Evolutionary conservation across 257 asterid genomes (phyloP).

Genomic region (Buddleja alternifolia): DNA sequence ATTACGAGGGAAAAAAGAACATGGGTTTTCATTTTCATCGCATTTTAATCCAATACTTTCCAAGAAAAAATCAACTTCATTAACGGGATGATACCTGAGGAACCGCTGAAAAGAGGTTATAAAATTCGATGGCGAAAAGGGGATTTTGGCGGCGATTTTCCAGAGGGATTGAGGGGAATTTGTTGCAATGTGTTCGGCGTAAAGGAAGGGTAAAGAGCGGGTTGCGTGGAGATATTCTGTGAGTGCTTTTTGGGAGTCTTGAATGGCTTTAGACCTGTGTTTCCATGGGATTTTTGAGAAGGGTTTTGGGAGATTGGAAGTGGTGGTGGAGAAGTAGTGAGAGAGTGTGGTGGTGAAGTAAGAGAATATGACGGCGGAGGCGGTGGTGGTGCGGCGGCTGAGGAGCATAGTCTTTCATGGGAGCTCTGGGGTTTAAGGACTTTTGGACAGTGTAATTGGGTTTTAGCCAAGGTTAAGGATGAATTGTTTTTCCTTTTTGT

Average conservation of each 20-base stretch:
- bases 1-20: constrained; percentile 29
- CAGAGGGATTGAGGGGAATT: constrained; percentile 53
- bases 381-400: constrained; percentile 36
- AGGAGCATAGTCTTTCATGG: constrained; percentile 41
- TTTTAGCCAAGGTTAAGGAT: no score
- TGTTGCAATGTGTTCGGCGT: constrained; percentile 57
- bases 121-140: constrained; percentile 40
- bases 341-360: constrained; percentile 28
- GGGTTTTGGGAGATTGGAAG: constrained; percentile 35
- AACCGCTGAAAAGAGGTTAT: constrained; percentile 42
- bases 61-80: constrained; percentile 61
- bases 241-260: constrained; percentile 53
- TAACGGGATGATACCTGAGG: constrained; percentile 73
- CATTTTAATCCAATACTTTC: constrained; percentile 62
- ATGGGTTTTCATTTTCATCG: constrained; percentile 21
- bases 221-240: constrained; percentile 66
- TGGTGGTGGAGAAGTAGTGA: constrained; percentile 35
- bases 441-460: constrained; percentile 3
- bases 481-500: no score
- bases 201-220: constrained; percentile 57
- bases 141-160: constrained; percentile 41
- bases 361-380: constrained; percentile 22
- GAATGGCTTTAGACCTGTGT: constrained; percentile 49
- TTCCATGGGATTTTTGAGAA: constrained; percentile 54
- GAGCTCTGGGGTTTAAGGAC: constrained; percentile 31